Base-by-base conservation (phyloP, 768 basidiomycete species). In the Leucocoprinus sp. region DNA sequence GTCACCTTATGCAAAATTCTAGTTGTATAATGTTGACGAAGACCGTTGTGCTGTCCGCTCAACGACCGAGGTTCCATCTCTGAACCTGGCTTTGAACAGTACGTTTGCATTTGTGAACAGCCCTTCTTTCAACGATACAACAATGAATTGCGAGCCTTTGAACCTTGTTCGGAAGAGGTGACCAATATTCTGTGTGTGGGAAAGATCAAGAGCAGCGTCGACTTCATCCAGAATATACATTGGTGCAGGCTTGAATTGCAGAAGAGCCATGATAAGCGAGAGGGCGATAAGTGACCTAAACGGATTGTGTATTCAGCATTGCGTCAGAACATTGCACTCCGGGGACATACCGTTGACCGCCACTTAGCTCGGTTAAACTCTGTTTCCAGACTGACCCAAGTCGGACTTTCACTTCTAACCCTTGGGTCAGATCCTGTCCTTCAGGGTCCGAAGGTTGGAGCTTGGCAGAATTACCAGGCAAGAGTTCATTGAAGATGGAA, bases 141-240 rank as follows among this genome's bases (percentile, higher is more conserved):
- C 96, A 57, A 98, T 96, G 67, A 97, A 99, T 61, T 99, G 96
- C 12, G 86, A 87, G 33, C 95, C 95, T 66, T 92, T 93, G 76
- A 99, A 99, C 14, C 96, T 80, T 38, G 85, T 95, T 33, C 86
- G 78, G 79, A 99, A 98, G n/a, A 98, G 78, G 53, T 92, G 90
- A 23, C 95, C 96, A 49, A 99, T 97, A 63, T 99, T 91, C 57
- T 98, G 93, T 1, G 91, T 95, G 55, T 95, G 92, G 22, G 91
- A 93, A 9, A 98, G 69, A 64, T 99, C 96, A 21, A 98, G 76
- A 6, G 95, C 95, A 0, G 96, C 93, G 62, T 98, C 96, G 52
- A 99, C 95, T 65, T 99, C 96, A 65, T 99, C 96, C 7, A 99
- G 77, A 59, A 99, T 99, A 64, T 98, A 98, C 91, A 98, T 93